These are phyloP conservation scores for Chaetomium fimeti DNA, from an alignment of 495 filamentous ascomycete genomes.

Conservation along the genomic window DNA sequence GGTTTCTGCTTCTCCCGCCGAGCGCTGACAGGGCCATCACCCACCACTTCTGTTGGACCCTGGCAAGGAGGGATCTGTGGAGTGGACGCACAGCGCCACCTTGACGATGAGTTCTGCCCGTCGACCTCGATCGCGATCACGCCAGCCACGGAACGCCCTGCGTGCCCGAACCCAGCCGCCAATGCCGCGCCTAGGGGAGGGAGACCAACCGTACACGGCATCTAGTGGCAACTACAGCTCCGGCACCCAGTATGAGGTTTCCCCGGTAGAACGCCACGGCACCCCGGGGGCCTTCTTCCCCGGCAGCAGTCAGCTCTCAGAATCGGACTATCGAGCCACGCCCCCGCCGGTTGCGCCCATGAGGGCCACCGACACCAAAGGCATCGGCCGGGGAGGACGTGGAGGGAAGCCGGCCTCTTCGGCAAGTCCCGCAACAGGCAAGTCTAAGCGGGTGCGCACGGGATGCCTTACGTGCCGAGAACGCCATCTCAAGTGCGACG, in stretches of 20 bases:
- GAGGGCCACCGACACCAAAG: slow-evolving; percentile 22
- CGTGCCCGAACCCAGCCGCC: neutral
- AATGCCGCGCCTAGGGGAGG: slow-evolving; percentile 17
- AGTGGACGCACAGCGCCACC: neutral
- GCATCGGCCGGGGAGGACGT: slow-evolving; percentile 4
- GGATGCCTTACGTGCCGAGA: slow-evolving; percentile 78
- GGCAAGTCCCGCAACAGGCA: slow-evolving; percentile 43
- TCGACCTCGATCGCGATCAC: neutral
- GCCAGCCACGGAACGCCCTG: neutral
- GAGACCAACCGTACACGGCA: slow-evolving; percentile 37
- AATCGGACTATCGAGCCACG: neutral
- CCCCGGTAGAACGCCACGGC: slow-evolving; percentile 33
- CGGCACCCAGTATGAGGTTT: slow-evolving; percentile 28
- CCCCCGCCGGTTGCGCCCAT: slow-evolving; percentile 1
- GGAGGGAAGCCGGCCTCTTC: slow-evolving; percentile 20
- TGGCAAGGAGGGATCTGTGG: neutral
- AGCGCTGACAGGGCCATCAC: neutral
- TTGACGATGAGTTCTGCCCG: slow-evolving; percentile 7
- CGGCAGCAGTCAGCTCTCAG: neutral
- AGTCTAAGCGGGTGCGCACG: slow-evolving; percentile 69
- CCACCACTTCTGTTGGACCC: neutral
- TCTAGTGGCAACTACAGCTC: slow-evolving; percentile 32
- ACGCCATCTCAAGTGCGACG: slow-evolving; percentile 69
- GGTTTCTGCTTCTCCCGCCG: neutral
- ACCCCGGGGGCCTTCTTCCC: neutral